Base-by-base conservation (phyloP, 768 basidiomycete genomes). In the Suillus decipiens region DNA sequence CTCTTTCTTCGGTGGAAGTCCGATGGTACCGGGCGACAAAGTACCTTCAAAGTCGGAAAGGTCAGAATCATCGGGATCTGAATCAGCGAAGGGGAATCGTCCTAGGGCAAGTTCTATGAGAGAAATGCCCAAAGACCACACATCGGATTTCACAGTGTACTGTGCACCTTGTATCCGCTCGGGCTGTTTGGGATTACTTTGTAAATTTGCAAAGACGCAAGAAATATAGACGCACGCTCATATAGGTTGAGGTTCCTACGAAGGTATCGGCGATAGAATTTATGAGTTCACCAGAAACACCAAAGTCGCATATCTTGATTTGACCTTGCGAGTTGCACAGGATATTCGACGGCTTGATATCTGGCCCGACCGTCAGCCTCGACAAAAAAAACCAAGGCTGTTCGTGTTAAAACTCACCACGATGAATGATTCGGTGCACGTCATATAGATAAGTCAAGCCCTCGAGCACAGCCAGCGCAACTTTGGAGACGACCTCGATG, bases 281-380 rank as follows among this genome's bases (percentile, higher is more conserved):
- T 79, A 99, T 96, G 70, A 99, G 84, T 75, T 99, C 97, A 39
- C 97, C 97, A 1, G 96, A 98, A 8, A 99, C 97, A 43, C 97
- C 97, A 75, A 99, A 99, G 77, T 99, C 97, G 72, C 96, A 98
- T 61, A 99, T 96, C 80, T 99, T 99, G 84, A 99, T 96, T 69
- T 97, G 89, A 36, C 97, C 97, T 55, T 82, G 81, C 8, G 96
- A 97, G 73, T 98, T 99, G 78, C 84, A 94, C 51, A 99, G 82
- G 66, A 99, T 97, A 72, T 99, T 99, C 14, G 95, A 97, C 34
- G 97, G 97, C 77, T 99, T 99, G 84, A 99, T 98, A 73, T 99
- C 97, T 99, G 70, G 15, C 28, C 31, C 53, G 54, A 50, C 24
- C 47, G 19, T 61, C 57, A 70, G 68, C 71, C 65, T 74, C 67